Evolutionary conservation across 495 filamentous ascomycete species (phyloP).

Genomic region (Penicillium simplicissimum): DNA sequence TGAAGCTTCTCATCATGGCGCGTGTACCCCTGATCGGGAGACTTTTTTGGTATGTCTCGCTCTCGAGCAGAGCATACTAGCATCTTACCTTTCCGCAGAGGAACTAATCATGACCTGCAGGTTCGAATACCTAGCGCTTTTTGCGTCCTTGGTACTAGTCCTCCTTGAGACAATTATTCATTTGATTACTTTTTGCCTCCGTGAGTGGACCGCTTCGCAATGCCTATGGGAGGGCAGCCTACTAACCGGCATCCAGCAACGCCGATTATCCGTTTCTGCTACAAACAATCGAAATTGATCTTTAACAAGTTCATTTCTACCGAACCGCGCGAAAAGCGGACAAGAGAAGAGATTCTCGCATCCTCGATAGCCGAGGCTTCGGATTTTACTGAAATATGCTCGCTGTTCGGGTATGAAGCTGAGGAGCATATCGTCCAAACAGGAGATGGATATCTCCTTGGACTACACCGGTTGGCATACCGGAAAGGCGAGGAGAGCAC

Average conservation of each 20-base stretch:
- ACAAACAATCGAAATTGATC: conserved; percentile 73
- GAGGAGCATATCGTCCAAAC: conserved; percentile 98
- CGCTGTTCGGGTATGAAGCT: conserved; percentile 82
- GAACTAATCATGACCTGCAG: conserved; percentile 38
- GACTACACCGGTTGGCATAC: conserved; percentile 84
- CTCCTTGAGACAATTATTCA: conserved; percentile 78
- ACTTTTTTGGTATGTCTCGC: conserved; percentile 62
- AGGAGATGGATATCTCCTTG: conserved; percentile 88
- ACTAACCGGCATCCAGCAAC: conserved; percentile 54
- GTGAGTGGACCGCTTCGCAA: conserved; percentile 49
- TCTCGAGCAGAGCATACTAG: background rate
- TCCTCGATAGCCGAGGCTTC: conserved; percentile 64
- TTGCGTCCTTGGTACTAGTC: conserved; percentile 79
- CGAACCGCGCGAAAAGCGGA: conserved; percentile 62
- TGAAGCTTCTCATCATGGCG: conserved; percentile 52
- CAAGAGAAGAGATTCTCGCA: conserved; percentile 44
- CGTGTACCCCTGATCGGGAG: conserved; percentile 82
- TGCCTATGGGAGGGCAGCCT: conserved; percentile 3
- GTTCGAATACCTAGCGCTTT: conserved; percentile 81
- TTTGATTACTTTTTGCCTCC: conserved; percentile 86
- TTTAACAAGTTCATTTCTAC: conserved; percentile 79
- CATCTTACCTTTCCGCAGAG: background rate
- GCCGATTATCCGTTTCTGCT: conserved; percentile 78
- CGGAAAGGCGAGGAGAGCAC: conserved; percentile 74
- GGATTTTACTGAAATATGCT: conserved; percentile 91